phyloP scores from a whole-genome alignment of 345 rosid species.

The Salix brachista region DNA sequence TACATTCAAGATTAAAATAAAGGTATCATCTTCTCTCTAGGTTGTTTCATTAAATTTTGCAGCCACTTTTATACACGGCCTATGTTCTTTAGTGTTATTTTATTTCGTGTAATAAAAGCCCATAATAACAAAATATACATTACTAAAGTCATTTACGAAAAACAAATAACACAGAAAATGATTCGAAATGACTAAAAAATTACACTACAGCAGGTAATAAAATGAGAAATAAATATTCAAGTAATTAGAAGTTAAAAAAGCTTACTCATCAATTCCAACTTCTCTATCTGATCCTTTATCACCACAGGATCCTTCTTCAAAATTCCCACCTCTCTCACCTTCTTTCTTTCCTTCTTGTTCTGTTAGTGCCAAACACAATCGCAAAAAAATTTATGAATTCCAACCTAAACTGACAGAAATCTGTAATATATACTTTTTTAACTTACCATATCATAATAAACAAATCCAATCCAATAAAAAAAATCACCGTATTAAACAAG shows the following conservation, averaged over 20 bases:
- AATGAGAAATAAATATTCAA: not conserved
- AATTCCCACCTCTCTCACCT: slow-evolving; percentile 97
- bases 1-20: not conserved
- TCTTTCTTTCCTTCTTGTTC: slow-evolving; percentile 97
- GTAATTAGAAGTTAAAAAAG: slow-evolving; percentile 6
- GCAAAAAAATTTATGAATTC: not conserved
- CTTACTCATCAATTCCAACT: slow-evolving; percentile 92
- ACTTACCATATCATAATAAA: not conserved
- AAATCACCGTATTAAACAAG: not conserved
- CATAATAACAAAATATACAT: not conserved
- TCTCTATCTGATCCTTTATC: slow-evolving; percentile 83
- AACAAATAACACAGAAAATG: not conserved
- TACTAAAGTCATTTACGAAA: not conserved
- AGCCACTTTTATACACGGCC: too few relatives aligned
- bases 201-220: not conserved
- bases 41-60: not conserved
- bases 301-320: slow-evolving; percentile 95
- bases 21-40: not conserved
- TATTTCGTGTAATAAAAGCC: not conserved
- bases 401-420: not conserved
- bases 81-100: not conserved
- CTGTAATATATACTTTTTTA: not conserved
- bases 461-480: not conserved
- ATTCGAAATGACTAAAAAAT: not conserved
- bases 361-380: slow-evolving; percentile 29